Percentiles rank a stretch among this genome's conserved stretches.
These are phyloP conservation scores for Pilobolus umbonatus DNA, from an alignment of 192 early-diverging fungal species.

Conservation along the genomic window DNA sequence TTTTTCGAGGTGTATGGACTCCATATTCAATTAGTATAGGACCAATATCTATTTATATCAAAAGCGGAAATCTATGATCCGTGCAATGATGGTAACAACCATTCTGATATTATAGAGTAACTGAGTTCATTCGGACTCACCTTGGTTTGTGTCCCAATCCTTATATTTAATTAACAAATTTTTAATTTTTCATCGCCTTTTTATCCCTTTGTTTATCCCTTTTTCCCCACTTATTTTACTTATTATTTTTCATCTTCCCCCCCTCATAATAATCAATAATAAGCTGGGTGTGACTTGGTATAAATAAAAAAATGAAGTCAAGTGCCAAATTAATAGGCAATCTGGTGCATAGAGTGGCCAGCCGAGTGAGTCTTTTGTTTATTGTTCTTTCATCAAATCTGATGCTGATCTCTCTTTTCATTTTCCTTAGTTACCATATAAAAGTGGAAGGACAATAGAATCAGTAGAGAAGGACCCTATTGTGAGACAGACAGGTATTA, in stretches of 20 bases:
- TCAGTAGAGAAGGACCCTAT: constrained; percentile 65
- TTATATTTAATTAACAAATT: background rate
- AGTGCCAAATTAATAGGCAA: constrained; percentile 15
- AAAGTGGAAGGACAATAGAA: constrained; percentile 54
- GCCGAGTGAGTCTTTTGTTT: constrained; percentile 6
- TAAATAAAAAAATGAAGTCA: constrained; percentile 10
- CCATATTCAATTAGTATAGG: too few relatives aligned
- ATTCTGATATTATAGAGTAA: too few relatives aligned
- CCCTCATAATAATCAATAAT: background rate
- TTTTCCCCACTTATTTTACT: background rate
- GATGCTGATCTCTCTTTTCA: background rate
- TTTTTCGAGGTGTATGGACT: too few relatives aligned
- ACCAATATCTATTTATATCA: too few relatives aligned
- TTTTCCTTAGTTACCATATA: constrained; percentile 56
- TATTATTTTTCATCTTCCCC: background rate
- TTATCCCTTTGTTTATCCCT: background rate
- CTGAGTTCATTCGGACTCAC: too few relatives aligned
- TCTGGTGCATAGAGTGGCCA: constrained; percentile 16
- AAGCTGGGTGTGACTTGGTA: too few relatives aligned
- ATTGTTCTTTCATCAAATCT: background rate
- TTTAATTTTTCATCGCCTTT: too few relatives aligned
- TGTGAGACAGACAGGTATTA: constrained; percentile 49
- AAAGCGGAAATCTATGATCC: too few relatives aligned
- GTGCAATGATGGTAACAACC: too few relatives aligned
- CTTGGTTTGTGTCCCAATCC: too few relatives aligned